Percentiles rank a stretch among this genome's conserved stretches.
Evolutionary conservation across 768 basidiomycete species (phyloP).

Genomic region (Amanita pseudoporphyria): DNA sequence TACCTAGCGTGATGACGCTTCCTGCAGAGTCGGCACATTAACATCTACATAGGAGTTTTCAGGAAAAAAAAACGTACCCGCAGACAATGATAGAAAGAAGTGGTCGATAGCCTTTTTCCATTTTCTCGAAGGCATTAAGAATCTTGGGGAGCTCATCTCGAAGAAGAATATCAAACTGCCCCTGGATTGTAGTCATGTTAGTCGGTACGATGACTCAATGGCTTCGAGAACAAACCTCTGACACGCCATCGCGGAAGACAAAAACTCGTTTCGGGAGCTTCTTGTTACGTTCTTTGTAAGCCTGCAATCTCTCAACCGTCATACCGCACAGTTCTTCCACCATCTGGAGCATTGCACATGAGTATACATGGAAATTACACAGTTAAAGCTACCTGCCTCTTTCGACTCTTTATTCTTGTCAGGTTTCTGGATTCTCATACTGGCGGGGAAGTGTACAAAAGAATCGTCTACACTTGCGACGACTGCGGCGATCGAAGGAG

Average conservation of each 20-base stretch:
- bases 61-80: constrained; percentile 28
- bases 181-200: constrained; percentile 27
- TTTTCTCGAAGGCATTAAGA: constrained; percentile 45
- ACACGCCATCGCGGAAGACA: constrained; percentile 77
- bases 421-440: constrained; percentile 53
- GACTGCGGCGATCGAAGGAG: constrained; percentile 77
- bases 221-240: constrained; percentile 29
- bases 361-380: constrained; percentile 5
- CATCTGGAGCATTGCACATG: constrained; percentile 40
- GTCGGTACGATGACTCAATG: not conserved
- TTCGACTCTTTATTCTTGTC: constrained; percentile 28
- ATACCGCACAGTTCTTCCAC: constrained; percentile 54
- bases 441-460: constrained; percentile 74
- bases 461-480: constrained; percentile 64
- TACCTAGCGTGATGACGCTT: constrained; percentile 62
- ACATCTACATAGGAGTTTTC: not conserved
- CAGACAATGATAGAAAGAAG: constrained; percentile 67
- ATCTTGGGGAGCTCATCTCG: constrained; percentile 57
- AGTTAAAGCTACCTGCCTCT: constrained; percentile 24
- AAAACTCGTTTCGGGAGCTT: constrained; percentile 57
- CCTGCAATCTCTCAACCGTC: constrained; percentile 59
- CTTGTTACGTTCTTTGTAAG: constrained; percentile 46
- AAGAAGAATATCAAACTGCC: constrained; percentile 61
- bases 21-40: constrained; percentile 13
- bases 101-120: constrained; percentile 45